Evolutionary conservation across 495 filamentous ascomycete genomes (phyloP).

Genomic region (Hyaloscypha finlandica): DNA sequence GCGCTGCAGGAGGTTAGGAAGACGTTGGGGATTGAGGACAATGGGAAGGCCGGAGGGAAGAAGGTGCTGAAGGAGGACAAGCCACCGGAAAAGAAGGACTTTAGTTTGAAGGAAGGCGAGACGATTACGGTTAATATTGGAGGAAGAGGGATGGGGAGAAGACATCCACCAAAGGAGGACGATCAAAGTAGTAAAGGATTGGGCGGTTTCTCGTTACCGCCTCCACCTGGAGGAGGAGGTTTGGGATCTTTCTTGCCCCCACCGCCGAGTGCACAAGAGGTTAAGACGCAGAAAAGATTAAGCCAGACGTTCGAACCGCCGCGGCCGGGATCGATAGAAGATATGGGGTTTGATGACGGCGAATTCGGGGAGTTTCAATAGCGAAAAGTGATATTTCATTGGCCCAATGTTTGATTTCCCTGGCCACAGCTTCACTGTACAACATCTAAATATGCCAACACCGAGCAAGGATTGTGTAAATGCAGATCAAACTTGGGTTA

Average conservation of each 20-base stretch:
- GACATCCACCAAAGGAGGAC: neutral
- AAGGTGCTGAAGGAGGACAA: conserved; percentile 32
- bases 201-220: conserved; percentile 54
- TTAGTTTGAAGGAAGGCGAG: conserved; percentile 80
- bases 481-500: neutral
- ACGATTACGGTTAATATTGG: conserved; percentile 80
- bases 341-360: conserved; percentile 66
- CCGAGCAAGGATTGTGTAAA: neutral
- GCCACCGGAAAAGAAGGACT: conserved; percentile 59
- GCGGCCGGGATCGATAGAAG: conserved; percentile 41
- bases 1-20: conserved; percentile 71
- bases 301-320: conserved; percentile 34
- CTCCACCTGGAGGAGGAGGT: conserved; percentile 42
- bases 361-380: conserved; percentile 65
- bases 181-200: conserved; percentile 27
- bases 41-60: conserved; percentile 30
- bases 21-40: conserved; percentile 47
- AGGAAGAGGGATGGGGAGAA: conserved; percentile 44
- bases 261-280: conserved; percentile 60
- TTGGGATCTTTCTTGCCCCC: conserved; percentile 50
- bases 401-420: neutral
- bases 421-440: neutral
- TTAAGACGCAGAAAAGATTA: conserved; percentile 51
- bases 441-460: neutral
- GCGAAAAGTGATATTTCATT: neutral